phyloP scores from a whole-genome alignment of 305 asterid species.

The Fraxinus paxiana region DNA sequence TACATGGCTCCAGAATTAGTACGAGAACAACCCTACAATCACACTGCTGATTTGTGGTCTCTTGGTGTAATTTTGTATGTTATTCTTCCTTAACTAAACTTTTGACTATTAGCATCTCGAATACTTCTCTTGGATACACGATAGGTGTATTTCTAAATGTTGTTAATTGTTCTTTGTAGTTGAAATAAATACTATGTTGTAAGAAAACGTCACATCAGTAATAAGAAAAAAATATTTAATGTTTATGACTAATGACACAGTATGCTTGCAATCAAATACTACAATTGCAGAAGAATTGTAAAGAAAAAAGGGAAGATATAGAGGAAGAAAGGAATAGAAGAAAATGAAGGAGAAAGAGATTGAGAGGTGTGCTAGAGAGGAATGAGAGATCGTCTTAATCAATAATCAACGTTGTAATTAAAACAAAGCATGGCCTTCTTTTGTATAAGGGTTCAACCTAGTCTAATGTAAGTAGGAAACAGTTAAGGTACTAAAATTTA shows the following conservation, averaged over 20 bases:
- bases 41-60: slow-evolving; percentile 99
- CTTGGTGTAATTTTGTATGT: slow-evolving; percentile 97
- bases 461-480: not conserved
- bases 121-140: not conserved
- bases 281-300: not conserved
- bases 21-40: slow-evolving; percentile 99
- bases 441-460: not conserved
- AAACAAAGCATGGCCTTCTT: not conserved
- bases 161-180: not conserved
- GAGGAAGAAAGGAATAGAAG: not conserved
- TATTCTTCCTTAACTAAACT: slow-evolving; percentile 16
- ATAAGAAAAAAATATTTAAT: not conserved
- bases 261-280: not conserved
- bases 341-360: not conserved
- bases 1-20: slow-evolving; percentile 99
- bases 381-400: not conserved
- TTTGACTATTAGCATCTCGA: slow-evolving; percentile 5
- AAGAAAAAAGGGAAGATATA: not conserved
- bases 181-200: not conserved
- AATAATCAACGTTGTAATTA: not conserved
- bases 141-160: not conserved
- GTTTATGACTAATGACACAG: not conserved
- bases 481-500: not conserved
- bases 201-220: not conserved
- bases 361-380: not conserved